phyloP scores from a whole-genome alignment of 1,284 basidiomycete species.

The Rhodotorula sp. region DNA sequence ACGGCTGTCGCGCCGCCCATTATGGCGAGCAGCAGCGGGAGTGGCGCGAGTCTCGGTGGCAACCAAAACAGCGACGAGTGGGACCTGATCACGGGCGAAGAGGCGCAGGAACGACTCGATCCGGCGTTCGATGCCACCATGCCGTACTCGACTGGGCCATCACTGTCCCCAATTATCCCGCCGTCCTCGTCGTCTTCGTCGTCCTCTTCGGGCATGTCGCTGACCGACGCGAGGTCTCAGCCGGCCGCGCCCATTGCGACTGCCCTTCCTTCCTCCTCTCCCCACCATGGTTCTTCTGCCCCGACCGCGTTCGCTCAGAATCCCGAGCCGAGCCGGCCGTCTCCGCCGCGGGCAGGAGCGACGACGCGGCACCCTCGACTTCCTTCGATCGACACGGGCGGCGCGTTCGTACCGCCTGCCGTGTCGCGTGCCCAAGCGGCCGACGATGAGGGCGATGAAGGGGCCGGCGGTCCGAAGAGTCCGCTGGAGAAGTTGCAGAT shows the following conservation, averaged over 20 bases:
- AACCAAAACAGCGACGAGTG: not conserved
- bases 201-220: not conserved
- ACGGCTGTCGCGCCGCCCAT: not conserved
- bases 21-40: not conserved
- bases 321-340: too few species aligned
- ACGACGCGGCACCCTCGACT: not conserved
- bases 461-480: conserved; percentile 6
- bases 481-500: conserved; percentile 35
- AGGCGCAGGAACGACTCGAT: conserved; percentile 5
- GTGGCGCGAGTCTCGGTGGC: conserved; percentile 6
- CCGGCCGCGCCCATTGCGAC: not conserved
- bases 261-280: too few species aligned
- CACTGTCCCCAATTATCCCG: not conserved
- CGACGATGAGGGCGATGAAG: not conserved
- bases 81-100: not conserved
- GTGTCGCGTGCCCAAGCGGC: not conserved
- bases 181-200: conserved; percentile 19
- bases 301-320: too few species aligned
- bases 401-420: not conserved
- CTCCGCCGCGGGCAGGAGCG: too few species aligned
- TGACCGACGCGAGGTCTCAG: conserved; percentile 2
- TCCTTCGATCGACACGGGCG: not conserved
- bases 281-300: not conserved
- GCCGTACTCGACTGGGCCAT: too few species aligned
- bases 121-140: conserved; percentile 6